These are phyloP conservation scores for Aurinia saxatilis DNA, from an alignment of 345 rosid species.

Conservation along the genomic window DNA sequence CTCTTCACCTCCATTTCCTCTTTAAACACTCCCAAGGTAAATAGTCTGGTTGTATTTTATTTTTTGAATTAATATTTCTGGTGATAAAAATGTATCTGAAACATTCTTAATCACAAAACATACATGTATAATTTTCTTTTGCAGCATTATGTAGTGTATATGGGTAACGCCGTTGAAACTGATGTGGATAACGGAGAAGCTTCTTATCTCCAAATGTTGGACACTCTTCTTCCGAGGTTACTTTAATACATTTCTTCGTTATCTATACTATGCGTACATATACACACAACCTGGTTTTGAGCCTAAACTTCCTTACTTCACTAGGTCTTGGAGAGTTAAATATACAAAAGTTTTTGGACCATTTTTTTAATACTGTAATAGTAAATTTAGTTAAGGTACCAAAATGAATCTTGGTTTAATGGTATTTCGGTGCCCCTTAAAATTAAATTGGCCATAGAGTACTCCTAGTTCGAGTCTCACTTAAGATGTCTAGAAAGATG, in stretches of 20 bases:
- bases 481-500: too few relatives aligned
- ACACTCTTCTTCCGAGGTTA: constrained; percentile 19
- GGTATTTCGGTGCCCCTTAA: too few relatives aligned
- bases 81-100: background rate
- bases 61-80: background rate
- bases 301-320: background rate
- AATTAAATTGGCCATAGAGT: too few relatives aligned
- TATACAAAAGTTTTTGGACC: background rate
- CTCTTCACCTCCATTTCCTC: constrained; percentile 4
- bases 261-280: background rate
- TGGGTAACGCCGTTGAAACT: constrained; percentile 7
- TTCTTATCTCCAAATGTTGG: constrained; percentile 12
- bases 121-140: background rate
- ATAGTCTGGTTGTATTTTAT: background rate
- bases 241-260: background rate
- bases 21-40: constrained; percentile 13
- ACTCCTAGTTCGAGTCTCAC: too few relatives aligned
- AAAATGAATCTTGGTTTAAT: too few relatives aligned
- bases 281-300: background rate
- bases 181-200: constrained; percentile 3
- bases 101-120: background rate
- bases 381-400: too few relatives aligned
- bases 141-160: constrained; percentile 26
- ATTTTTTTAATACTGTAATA: background rate
- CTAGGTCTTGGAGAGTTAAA: background rate